Evolutionary conservation across 371 early-diverging fungal species (phyloP), one percentile per base, ranked within the genome.

Genomic region (Mortierella polycephala): DNA sequence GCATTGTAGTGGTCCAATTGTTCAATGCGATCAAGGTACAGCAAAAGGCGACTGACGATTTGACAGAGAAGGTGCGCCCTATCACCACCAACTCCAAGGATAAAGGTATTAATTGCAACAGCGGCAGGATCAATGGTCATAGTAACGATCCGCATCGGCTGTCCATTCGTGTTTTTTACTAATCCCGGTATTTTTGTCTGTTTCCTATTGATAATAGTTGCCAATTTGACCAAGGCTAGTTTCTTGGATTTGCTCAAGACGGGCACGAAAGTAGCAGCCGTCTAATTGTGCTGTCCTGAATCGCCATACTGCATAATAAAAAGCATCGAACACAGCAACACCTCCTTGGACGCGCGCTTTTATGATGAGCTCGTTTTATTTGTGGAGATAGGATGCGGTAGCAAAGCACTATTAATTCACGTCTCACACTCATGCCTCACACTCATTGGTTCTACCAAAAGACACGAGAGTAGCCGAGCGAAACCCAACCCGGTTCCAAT

Each of bases 1-100:
- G 13, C 47, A 21, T 8, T 21, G 10, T 68, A 92, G 93, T 95
- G 54, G 94, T 95, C 50, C 88, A 92, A 66, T 82, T 95, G 56
- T 95, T 95, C 74, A 95, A 95, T 81, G 95, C 95, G 14, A 90
- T 95, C 64, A 86, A 90, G 59, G 89, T 87, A 53, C 93, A 94
- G 62, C 92, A 93, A 74, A 89, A 90, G 75, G 84, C 86, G 18
- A 89, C 89, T 8, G 87, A 93, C 65, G 88, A 88, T 45, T 53
- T 81, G 14, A 75, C 83, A 65, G 87, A 83, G 49, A 66, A 81
- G 14, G 75, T 74, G 3, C 82, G 81, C 53, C 83, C 82, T 62
- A 85, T 85, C 59, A 82, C 85, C 39, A 62, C 74, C 45, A 80
- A 71, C 50, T 81, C 86, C 42, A 85, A 84, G 63, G 90, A 89